Conservation (phyloP, 164 flowering plant species). For the Annona squamosa region DNA sequence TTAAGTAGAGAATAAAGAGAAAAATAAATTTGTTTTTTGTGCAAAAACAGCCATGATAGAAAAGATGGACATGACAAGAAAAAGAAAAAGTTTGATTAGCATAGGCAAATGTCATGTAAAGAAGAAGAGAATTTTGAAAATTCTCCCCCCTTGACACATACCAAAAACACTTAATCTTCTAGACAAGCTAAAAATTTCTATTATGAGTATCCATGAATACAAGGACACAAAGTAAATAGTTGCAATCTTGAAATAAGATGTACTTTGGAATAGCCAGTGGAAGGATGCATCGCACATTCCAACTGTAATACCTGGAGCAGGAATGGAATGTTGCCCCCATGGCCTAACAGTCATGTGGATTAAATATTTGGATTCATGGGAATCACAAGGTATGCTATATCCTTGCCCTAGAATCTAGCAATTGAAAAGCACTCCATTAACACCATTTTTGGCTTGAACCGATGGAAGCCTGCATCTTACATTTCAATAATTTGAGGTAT, state of each 20-base stretch:
- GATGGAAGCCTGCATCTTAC: not conserved
- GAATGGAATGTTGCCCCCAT: not conserved
- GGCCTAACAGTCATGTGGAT: not conserved
- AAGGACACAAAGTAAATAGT: not conserved
- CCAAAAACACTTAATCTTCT: too few relatives aligned
- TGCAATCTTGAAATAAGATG: not conserved
- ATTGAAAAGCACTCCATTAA: not conserved
- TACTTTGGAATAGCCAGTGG: not conserved
- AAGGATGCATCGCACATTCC: not conserved
- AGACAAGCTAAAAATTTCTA: not conserved
- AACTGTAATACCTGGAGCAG: not conserved
- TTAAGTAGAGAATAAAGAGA: too few relatives aligned
- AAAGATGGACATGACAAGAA: too few relatives aligned
- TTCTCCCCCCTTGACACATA: too few relatives aligned
- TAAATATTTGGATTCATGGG: too few relatives aligned
- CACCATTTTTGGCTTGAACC: not conserved
- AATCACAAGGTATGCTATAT: too few relatives aligned
- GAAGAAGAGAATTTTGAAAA: too few relatives aligned
- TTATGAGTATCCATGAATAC: constrained; percentile 1
- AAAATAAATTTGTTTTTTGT: too few relatives aligned
- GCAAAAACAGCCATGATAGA: too few relatives aligned
- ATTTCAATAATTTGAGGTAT: not conserved
- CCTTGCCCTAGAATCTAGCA: not conserved
- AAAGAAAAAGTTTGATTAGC: too few relatives aligned
- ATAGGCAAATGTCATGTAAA: too few relatives aligned